phyloP scores from a whole-genome alignment of 495 filamentous ascomycete species.

The Pseudotulostoma volvatum region DNA sequence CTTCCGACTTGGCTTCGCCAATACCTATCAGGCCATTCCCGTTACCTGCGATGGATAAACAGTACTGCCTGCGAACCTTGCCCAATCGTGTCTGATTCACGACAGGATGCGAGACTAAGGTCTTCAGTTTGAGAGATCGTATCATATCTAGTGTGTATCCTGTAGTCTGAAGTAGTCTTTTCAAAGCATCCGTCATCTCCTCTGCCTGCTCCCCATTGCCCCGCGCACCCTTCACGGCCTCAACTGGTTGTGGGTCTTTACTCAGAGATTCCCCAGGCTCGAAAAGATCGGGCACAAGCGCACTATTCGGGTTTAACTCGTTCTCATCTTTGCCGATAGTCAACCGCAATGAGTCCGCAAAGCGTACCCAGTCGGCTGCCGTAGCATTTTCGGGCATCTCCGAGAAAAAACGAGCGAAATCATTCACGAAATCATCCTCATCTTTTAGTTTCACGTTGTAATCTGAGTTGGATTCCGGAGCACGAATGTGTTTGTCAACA shows the following conservation, averaged over 20 bases:
- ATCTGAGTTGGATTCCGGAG: slow-evolving; percentile 38
- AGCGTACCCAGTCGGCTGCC: slow-evolving; percentile 29
- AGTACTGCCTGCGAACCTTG: slow-evolving; percentile 60
- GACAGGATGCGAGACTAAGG: slow-evolving; percentile 53
- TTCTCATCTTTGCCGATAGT: slow-evolving; percentile 36
- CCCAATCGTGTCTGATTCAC: slow-evolving; percentile 91
- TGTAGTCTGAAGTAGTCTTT: slow-evolving; percentile 48
- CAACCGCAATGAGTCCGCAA: slow-evolving; percentile 28
- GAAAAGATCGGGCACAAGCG: slow-evolving; percentile 35
- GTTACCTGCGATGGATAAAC: slow-evolving; percentile 68
- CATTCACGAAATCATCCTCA: slow-evolving; percentile 35
- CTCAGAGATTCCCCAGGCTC: slow-evolving; percentile 23
- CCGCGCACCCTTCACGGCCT: slow-evolving; percentile 7
- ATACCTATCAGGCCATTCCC: slow-evolving; percentile 69
- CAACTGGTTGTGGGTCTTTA: slow-evolving; percentile 20
- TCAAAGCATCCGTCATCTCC: slow-evolving; percentile 36
- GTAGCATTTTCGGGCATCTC: slow-evolving; percentile 32
- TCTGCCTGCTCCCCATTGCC: slow-evolving; percentile 16
- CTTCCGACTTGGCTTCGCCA: slow-evolving; percentile 74
- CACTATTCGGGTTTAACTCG: slow-evolving; percentile 29
- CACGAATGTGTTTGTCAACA: slow-evolving; percentile 47
- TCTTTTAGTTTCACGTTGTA: slow-evolving; percentile 45
- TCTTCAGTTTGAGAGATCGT: slow-evolving; percentile 37
- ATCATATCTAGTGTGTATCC: slow-evolving; percentile 47
- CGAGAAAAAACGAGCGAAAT: slow-evolving; percentile 41